Evolutionary conservation across 192 early-diverging fungal species (phyloP), one percentile per base, ranked within the genome.

Genomic region (Dimargaris cristalligena): DNA sequence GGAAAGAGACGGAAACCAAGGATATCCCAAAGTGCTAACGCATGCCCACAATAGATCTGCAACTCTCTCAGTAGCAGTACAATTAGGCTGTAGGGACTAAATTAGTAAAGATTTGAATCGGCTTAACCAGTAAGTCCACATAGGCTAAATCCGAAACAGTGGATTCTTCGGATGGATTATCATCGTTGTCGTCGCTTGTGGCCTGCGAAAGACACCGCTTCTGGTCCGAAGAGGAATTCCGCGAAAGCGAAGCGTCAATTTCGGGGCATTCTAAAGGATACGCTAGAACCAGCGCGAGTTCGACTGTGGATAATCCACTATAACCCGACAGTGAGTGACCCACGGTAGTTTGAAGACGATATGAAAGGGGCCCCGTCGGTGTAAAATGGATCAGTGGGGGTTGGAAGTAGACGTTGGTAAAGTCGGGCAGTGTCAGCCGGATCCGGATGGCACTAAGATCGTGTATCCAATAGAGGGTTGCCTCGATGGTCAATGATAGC

Each of bases 361-460:
- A 26, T 2, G 23, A 2, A 50, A 25, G 28, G 23, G 22, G 49
- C 22, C 11, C 48, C 11, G 65, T 29, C 0, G 10, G 58, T 9
- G 60, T 63, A 44, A 71, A 71, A 41, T 71, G 69, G 44, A 62
- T 65, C 9, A 54, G 31, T 18, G 69, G 69, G 14, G 65, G 69
- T 34, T 63, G 64, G 28, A 61, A 66, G 34, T 66, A 60, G 14
- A 61, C 65, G 22, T 67, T 49, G 0, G 60, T 46, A 16, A 59
- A 46, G 20, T 60, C 57, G 26, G 65, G 65, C 23, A 66, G 64
- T 26, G 61, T 66, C 2, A 71, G 48, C 46, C 65, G 69, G 0
- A 71, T 47, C 0, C 63, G 63, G 13, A 71, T 46, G 33, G 63
- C 65, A 6, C 44, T 20, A 0, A 62, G 66, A 26, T 67, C 69